Percentiles rank a stretch among this genome's conserved stretches.
phyloP scores from a whole-genome alignment of 2,329 filamentous ascomycete species.

The Bipolaris sorokiniana region DNA sequence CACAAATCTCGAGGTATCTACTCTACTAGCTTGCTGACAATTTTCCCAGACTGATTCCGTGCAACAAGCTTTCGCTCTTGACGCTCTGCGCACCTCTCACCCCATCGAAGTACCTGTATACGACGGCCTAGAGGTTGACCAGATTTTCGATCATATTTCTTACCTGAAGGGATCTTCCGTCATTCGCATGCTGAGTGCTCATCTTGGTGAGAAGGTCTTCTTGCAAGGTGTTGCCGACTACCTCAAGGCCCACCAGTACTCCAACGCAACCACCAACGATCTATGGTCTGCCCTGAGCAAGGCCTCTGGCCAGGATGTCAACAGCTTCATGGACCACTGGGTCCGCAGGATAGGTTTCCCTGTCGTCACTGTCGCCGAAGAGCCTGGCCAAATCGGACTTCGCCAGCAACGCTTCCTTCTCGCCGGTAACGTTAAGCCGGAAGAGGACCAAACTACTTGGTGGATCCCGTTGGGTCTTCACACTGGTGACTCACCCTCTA shows the following conservation, averaged over 20 bases:
- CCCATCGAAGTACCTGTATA: constrained; percentile 94
- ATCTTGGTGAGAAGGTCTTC: constrained; percentile 87
- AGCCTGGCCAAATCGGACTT: constrained; percentile 79
- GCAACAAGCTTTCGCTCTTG: constrained; percentile 87
- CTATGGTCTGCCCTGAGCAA: constrained; percentile 88
- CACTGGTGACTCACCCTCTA: constrained; percentile 64
- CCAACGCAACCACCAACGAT: constrained; percentile 88
- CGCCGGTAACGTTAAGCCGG: constrained; percentile 85
- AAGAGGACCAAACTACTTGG: constrained; percentile 92
- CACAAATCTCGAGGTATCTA: constrained; percentile 61
- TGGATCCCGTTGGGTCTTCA: constrained; percentile 92
- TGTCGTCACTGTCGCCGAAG: constrained; percentile 83
- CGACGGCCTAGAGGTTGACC: constrained; percentile 93
- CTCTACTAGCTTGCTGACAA: constrained; percentile 39
- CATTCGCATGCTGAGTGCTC: constrained; percentile 92
- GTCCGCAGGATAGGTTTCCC: constrained; percentile 96
- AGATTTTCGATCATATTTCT: constrained; percentile 96
- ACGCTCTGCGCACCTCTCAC: constrained; percentile 89
- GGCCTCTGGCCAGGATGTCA: constrained; percentile 85
- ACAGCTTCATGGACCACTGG: constrained; percentile 89
- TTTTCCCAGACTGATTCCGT: constrained; percentile 78
- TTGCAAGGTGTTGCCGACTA: constrained; percentile 89
- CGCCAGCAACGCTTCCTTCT: constrained; percentile 90
- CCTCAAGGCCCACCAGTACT: constrained; percentile 84
- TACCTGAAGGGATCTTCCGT: constrained; percentile 96